Evolutionary conservation across 106 monocot genomes (phyloP).

Genomic region (Gastrodia elata): DNA sequence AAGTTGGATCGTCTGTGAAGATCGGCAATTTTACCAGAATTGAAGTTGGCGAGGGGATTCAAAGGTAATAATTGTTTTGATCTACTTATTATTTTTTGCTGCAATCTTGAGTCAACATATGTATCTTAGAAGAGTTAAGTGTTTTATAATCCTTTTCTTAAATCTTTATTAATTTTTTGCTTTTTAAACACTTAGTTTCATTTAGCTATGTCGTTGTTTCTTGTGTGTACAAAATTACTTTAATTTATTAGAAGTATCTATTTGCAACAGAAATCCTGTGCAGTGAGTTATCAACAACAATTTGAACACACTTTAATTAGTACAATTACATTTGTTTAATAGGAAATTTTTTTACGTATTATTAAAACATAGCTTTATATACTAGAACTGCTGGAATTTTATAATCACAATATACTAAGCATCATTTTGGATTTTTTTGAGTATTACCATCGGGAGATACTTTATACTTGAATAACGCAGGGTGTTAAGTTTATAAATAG

Average conservation of each 20-base stretch:
- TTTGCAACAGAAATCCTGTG: neutral
- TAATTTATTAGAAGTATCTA: neutral
- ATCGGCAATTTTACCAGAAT: conserved; percentile 79
- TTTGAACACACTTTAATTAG: neutral
- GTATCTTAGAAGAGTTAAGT: neutral
- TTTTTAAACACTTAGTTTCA: neutral
- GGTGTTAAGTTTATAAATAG: too few relatives aligned
- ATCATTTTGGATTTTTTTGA: too few relatives aligned
- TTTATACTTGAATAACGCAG: too few relatives aligned
- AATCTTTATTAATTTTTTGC: neutral
- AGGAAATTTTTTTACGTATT: too few relatives aligned
- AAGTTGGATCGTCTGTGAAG: conserved; percentile 64
- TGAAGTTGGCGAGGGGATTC: conserved; percentile 86
- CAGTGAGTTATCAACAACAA: neutral
- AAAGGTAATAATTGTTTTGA: conserved; percentile 31
- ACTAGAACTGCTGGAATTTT: too few relatives aligned
- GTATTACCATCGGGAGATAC: too few relatives aligned
- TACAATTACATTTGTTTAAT: too few relatives aligned
- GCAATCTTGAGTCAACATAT: neutral
- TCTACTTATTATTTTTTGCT: neutral
- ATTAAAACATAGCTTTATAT: too few relatives aligned
- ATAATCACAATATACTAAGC: too few relatives aligned
- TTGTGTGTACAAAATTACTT: neutral
- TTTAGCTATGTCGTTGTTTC: neutral
- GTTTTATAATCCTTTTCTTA: neutral